A percentile compares a stretch with the other conserved stretches of the same genome.
These are phyloP conservation scores for Nephelium lappaceum DNA, from an alignment of 345 rosid genomes.

Conservation along the genomic window DNA sequence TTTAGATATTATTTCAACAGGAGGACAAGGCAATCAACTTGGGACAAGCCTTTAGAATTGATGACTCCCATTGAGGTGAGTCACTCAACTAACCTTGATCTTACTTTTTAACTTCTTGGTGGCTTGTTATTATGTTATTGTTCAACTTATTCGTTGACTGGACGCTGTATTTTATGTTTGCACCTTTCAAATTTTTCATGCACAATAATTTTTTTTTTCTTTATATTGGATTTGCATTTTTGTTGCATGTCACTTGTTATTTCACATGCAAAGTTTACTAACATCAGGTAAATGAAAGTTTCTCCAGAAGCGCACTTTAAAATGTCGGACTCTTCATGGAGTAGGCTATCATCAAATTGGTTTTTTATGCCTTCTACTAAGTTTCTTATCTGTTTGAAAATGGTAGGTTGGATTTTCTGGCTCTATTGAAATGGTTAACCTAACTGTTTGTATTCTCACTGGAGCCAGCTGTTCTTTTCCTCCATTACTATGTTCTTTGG, in stretches of 20 bases:
- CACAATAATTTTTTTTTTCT: conserved; percentile 1
- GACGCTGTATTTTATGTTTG: neutral
- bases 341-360: conserved; percentile 15
- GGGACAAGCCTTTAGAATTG: conserved; percentile 95
- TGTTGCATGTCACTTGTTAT: conserved; percentile 5
- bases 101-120: conserved; percentile 15
- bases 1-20: conserved; percentile 87
- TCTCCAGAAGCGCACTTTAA: conserved; percentile 7
- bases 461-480: neutral
- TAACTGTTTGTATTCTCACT: neutral
- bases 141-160: neutral
- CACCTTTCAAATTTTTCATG: conserved; percentile 2
- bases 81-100: conserved; percentile 1
- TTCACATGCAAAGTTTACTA: conserved; percentile 15
- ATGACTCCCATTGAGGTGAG: conserved; percentile 94
- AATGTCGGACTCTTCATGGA: conserved; percentile 6
- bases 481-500: neutral
- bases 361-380: neutral
- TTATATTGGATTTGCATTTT: conserved; percentile 1
- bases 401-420: neutral
- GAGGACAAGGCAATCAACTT: conserved; percentile 73
- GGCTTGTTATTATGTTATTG: neutral
- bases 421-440: neutral
- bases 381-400: conserved; percentile 5
- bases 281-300: conserved; percentile 15